Evolutionary conservation across 306 rosid species (phyloP), one percentile per base, ranked within the genome.

Genomic region (Glycyrrhiza uralensis): DNA sequence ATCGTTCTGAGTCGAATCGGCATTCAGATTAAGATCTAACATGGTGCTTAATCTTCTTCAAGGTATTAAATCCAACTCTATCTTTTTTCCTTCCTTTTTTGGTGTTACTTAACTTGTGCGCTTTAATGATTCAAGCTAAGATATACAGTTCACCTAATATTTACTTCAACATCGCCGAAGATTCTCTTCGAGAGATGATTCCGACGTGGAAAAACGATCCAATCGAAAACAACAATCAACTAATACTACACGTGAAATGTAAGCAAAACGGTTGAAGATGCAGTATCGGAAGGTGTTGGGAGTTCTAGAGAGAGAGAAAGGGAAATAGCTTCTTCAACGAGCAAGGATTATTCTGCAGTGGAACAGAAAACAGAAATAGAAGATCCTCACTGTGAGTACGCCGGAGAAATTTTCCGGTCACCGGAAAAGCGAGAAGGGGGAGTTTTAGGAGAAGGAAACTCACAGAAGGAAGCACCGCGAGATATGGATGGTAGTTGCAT

Each of bases 1-100:
- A 5, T 77, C 86, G 60, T 84, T 55, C 66, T 47, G 84, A 77
- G 80, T 76, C 75, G 85, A 85, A 52, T 47, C 83, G 29, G 71
- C 89, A 76, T 83, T 88, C 81, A 91, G 93, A 81, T 89, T 95
- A 76, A 95, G 96, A 88, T 91, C 96, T 64, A 95, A 75, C 99
- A 95, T 88, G 65, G 22, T 46, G 82, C 38, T 45, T 39, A 66
- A 58, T 57, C 77, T 66, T 81, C 70, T 66, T 81, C 70, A 8
- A 76, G 36, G 12, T 64, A 64, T 22, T 74, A n/a, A n/a, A 23
- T 36, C 56, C 36, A 80, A 75, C 80, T 72, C 76, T 23, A 44
- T 4, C 52, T 20, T 11, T 2, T 57, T 49, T 35, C 14, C 7
- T 7, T n/a, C n/a, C n/a, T n/a, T n/a, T 24, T 56, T 12, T 1